phyloP scores from a whole-genome alignment of 305 asterid species.

The Fraxinus albicans region DNA sequence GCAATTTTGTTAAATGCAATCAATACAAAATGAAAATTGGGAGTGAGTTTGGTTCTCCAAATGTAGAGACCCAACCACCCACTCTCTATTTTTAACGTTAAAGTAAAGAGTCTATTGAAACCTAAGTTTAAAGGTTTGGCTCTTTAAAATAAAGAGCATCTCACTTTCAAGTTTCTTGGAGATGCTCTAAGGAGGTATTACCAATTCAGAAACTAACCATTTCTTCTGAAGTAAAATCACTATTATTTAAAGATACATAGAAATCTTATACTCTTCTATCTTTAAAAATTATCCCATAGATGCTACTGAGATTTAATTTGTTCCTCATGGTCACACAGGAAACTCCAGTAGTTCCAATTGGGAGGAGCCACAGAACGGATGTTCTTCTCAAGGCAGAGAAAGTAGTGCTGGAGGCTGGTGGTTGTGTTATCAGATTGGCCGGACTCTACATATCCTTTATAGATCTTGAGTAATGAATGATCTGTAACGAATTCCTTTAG shows the following conservation, averaged over 20 bases:
- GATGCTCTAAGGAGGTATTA: neutral
- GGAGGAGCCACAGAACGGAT: constrained; percentile 88
- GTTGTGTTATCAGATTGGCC: constrained; percentile 87
- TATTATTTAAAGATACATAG: neutral
- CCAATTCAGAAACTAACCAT: constrained; percentile 14
- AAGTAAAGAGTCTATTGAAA: neutral
- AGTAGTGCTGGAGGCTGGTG: constrained; percentile 75
- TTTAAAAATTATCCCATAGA: neutral
- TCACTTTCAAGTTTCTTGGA: neutral
- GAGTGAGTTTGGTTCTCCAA: neutral
- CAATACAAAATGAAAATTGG: neutral
- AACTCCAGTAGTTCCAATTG: constrained; percentile 82
- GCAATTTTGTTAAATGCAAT: neutral
- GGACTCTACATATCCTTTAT: constrained; percentile 97
- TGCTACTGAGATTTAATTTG: constrained; percentile 1
- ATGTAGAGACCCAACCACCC: neutral
- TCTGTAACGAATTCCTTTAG: neutral
- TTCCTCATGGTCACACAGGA: constrained; percentile 45
- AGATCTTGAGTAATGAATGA: constrained; percentile 13
- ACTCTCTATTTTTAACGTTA: neutral
- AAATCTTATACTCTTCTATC: neutral
- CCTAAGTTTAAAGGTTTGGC: neutral
- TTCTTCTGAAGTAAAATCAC: constrained; percentile 12
- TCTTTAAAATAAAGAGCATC: too few species aligned
- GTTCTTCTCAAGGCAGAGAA: constrained; percentile 77